Conservation (phyloP, 2,329 filamentous ascomycete genomes). For the Phialocephala sp. region DNA sequence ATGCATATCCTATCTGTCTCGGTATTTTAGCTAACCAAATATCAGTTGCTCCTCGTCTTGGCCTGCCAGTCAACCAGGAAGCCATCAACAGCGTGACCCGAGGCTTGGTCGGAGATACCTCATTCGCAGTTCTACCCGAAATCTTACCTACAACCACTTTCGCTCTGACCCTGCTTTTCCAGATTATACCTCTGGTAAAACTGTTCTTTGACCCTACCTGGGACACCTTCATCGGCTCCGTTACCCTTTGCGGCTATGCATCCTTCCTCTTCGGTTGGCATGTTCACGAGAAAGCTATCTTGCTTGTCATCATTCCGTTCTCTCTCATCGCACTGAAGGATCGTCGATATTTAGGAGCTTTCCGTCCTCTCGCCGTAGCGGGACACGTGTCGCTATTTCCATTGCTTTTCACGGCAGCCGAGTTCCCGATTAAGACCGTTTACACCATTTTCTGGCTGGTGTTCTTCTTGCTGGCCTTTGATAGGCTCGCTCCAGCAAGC, state of each 20-base stretch:
- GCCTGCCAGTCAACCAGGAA: conserved; percentile 72
- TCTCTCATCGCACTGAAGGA: conserved; percentile 90
- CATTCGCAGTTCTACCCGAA: conserved; percentile 91
- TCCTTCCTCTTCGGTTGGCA: conserved; percentile 99
- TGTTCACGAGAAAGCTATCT: conserved; percentile 95
- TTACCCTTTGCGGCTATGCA: conserved; percentile 92
- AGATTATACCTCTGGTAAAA: conserved; percentile 79
- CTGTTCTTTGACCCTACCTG: conserved; percentile 82
- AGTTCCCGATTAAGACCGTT: conserved; percentile 91
- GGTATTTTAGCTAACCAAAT: conserved; percentile 42
- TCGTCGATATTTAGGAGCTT: conserved; percentile 87
- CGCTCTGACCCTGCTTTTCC: conserved; percentile 79
- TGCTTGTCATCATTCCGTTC: conserved; percentile 94
- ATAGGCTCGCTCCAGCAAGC: conserved; percentile 84
- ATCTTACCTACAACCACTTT: conserved; percentile 84
- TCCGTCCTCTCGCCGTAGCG: conserved; percentile 88
- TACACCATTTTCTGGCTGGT: conserved; percentile 95
- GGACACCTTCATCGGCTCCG: conserved; percentile 86
- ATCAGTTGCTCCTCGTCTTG: conserved; percentile 79
- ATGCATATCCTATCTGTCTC: conserved; percentile 29
- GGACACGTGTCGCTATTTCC: conserved; percentile 97
- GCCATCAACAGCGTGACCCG: conserved; percentile 90
- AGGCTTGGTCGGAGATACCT: conserved; percentile 89
- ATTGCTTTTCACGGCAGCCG: conserved; percentile 86
- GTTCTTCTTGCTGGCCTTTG: conserved; percentile 83